Conservation (phyloP, 2,329 filamentous ascomycete genomes). For the Arthrobotrys entomopaga region DNA sequence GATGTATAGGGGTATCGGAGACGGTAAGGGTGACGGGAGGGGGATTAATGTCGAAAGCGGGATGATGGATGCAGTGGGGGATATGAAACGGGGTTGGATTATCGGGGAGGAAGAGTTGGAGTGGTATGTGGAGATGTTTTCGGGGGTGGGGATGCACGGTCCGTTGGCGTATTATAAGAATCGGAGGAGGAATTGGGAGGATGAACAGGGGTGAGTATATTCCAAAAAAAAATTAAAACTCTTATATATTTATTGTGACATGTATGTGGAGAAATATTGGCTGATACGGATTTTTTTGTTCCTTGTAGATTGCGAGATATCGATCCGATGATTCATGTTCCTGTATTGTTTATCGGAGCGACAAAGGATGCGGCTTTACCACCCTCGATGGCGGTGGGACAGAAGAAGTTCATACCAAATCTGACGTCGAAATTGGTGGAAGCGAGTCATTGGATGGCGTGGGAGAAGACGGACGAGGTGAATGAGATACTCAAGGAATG, state of each 20-base stretch:
- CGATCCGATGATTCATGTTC: slow-evolving; percentile 68
- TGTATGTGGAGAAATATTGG: too few relatives aligned
- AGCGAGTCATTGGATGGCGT: slow-evolving; percentile 83
- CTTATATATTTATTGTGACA: too few relatives aligned
- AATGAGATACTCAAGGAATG: slow-evolving; percentile 77
- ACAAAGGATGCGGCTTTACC: slow-evolving; percentile 77
- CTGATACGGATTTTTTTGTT: neutral
- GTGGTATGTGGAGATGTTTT: slow-evolving; percentile 78
- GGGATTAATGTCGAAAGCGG: slow-evolving; percentile 72
- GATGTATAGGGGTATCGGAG: slow-evolving; percentile 74
- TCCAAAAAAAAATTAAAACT: too few relatives aligned
- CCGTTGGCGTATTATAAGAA: slow-evolving; percentile 91
- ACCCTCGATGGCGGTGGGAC: slow-evolving; percentile 74
- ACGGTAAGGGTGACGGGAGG: slow-evolving; percentile 68
- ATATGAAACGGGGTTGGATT: slow-evolving; percentile 69
- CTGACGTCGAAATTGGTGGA: slow-evolving; percentile 75
- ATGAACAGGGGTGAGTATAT: slow-evolving; percentile 70
- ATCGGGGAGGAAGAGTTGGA: slow-evolving; percentile 75
- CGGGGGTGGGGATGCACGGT: slow-evolving; percentile 77
- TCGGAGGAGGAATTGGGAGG: slow-evolving; percentile 76
- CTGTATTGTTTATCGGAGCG: slow-evolving; percentile 79
- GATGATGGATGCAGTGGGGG: slow-evolving; percentile 71
- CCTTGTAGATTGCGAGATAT: slow-evolving; percentile 52
- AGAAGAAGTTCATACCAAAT: slow-evolving; percentile 74
- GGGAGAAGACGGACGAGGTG: slow-evolving; percentile 75